Evolutionary conservation across 2,329 filamentous ascomycete species (phyloP), one percentile per base, ranked within the genome.

Genomic region (Cladophialophora bantiana): DNA sequence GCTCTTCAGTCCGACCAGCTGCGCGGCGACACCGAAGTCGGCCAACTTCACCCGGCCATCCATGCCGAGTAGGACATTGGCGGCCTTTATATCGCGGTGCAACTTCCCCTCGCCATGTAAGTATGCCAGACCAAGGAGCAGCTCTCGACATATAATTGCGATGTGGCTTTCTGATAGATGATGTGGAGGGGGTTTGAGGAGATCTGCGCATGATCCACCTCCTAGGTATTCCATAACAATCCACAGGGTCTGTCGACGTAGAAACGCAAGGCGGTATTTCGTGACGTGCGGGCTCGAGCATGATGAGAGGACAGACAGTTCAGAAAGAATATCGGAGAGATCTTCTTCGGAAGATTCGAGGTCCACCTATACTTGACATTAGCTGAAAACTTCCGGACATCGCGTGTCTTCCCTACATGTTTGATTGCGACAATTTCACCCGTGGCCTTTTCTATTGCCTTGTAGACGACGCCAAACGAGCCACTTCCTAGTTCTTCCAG

Each of bases 211-310:
- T 18, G 95, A 98, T 48, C 95, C 95, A 70, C 95, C 95, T 5
- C 95, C 95, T 10, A 99, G 83, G 76, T 91, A 99, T 79, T 99
- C 95, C 95, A 99, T 99, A 66, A 98, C 93, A 76, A 99, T 99
- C 95, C 95, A 99, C 83, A 99, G 83, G 81, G 98, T 99, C 77
- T 94, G 91, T 32, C 95, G 95, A 73, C 92, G 89, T n/a, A 98
- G 86, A 78, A 98, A 99, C 76, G 94, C 97, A 26, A 92, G 91
- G 78, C 94, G 96, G 84, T 99, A 99, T 77, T 96, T 92, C 15
- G 95, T 98, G 73, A 99, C 93, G 78, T 91, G 96, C 56, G 91
- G 90, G n/a, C 65, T 70, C 77, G 94, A 97, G 82, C 95, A 99
- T 61, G 95, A 97, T 80, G 94, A 95, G 68, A 99, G 85, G 38